phyloP scores from a whole-genome alignment of 139 green algal species.

The Haematococcus lacustris region DNA sequence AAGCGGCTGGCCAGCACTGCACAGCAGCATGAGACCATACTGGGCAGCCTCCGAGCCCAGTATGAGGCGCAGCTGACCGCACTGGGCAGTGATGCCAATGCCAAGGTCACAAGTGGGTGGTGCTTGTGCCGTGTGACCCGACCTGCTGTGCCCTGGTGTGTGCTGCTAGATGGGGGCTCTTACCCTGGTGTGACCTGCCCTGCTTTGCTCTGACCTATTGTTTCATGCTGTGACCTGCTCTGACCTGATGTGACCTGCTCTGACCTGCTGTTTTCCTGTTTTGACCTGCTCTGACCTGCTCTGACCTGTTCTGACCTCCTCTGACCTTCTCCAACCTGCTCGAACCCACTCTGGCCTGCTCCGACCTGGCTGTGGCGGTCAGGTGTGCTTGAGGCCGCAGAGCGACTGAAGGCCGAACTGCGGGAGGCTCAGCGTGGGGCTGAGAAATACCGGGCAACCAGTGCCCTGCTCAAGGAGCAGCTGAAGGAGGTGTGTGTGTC shows the following conservation, averaged over 20 bases:
- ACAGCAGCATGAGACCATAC: not conserved
- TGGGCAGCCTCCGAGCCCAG: not conserved
- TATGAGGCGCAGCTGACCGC: conserved; percentile 1
- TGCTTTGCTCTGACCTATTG: not conserved
- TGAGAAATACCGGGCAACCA: conserved; percentile 3
- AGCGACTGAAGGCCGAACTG: not conserved
- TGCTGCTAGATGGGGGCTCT: not conserved
- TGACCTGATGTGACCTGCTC: too few relatives aligned
- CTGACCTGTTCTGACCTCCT: too few relatives aligned
- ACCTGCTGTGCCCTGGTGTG: not conserved
- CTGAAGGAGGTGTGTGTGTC: conserved; percentile 4
- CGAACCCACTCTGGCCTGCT: too few relatives aligned
- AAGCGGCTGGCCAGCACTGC: not conserved
- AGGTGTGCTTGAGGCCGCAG: conserved; percentile 3
- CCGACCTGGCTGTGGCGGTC: too few relatives aligned
- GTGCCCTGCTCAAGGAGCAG: conserved; percentile 8
- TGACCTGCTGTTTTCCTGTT: not conserved
- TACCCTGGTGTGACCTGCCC: not conserved
- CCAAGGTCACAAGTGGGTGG: conserved; percentile 6
- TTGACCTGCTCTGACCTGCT: too few relatives aligned
- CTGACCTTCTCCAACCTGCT: too few relatives aligned
- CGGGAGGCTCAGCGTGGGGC: not conserved
- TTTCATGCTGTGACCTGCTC: not conserved
- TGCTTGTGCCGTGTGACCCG: not conserved
- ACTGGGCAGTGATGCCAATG: not conserved